phyloP scores from a whole-genome alignment of 352 stramenopile species.

The Globisporangium uncinulatum region DNA sequence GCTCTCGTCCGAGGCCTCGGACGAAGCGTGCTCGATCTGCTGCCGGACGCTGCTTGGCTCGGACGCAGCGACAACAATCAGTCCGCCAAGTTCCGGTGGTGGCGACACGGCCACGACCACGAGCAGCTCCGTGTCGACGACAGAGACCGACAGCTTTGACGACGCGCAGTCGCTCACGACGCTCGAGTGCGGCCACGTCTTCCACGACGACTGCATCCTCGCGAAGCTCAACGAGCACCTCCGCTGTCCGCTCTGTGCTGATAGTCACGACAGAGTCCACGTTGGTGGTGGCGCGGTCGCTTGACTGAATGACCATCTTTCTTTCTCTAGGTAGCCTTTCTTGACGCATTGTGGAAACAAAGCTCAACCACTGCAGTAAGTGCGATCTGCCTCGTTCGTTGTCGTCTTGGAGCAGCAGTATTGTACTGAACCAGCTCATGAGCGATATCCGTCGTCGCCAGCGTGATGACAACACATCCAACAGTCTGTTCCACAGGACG shows the following conservation, averaged over 20 bases:
- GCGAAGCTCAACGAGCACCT: conserved; percentile 74
- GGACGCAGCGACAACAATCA: conserved; percentile 29
- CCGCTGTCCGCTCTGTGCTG: conserved; percentile 51
- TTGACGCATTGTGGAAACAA: too few relatives aligned
- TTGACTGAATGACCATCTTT: not conserved
- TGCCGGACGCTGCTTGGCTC: conserved; percentile 24
- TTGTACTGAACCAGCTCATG: too few relatives aligned
- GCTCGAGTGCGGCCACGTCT: conserved; percentile 74
- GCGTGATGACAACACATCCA: too few relatives aligned
- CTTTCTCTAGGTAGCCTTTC: not conserved
- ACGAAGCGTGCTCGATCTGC: conserved; percentile 61
- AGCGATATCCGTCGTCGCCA: too few relatives aligned
- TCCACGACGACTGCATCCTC: conserved; percentile 86
- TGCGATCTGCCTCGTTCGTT: too few relatives aligned
- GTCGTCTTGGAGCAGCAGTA: too few relatives aligned
- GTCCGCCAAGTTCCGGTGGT: conserved; percentile 18
- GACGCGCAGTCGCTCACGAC: conserved; percentile 57
- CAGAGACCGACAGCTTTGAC: conserved; percentile 20
- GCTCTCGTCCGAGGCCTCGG: conserved; percentile 13
- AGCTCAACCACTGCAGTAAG: too few relatives aligned
- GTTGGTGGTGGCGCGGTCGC: not conserved
- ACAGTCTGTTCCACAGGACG: not conserved
- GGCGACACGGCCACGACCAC: conserved; percentile 10
- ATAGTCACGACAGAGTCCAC: not conserved
- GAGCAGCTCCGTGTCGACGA: conserved; percentile 18